Evolutionary conservation across 495 filamentous ascomycete species (phyloP).

Genomic region (Chlorociboria aeruginascens): DNA sequence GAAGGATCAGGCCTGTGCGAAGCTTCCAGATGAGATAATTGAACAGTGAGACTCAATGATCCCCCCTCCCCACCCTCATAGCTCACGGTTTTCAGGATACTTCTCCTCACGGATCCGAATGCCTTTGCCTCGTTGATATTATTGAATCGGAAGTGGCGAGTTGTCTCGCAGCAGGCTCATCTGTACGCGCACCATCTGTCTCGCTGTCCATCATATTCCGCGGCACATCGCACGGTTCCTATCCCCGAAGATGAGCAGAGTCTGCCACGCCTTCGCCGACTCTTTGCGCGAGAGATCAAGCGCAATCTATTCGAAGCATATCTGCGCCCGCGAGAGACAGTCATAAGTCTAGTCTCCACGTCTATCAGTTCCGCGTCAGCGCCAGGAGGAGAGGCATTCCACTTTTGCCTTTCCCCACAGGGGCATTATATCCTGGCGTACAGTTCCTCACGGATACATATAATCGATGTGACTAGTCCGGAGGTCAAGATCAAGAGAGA

Average conservation of each 20-base stretch:
- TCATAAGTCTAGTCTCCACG: constrained; percentile 68
- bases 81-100: constrained; percentile 42
- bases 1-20: constrained; percentile 18
- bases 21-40: constrained; percentile 30
- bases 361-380: constrained; percentile 72
- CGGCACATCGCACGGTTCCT: constrained; percentile 34
- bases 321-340: constrained; percentile 53
- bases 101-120: constrained; percentile 61
- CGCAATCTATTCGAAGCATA: constrained; percentile 74
- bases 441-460: constrained; percentile 76
- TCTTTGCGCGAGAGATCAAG: constrained; percentile 61
- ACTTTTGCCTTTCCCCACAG: constrained; percentile 65
- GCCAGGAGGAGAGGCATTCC: constrained; percentile 75
- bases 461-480: constrained; percentile 51
- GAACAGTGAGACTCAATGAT: constrained; percentile 25
- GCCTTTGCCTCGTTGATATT: constrained; percentile 73
- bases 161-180: constrained; percentile 53
- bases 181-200: constrained; percentile 71
- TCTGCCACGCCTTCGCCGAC: constrained; percentile 46
- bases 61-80: not conserved
- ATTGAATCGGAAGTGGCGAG: constrained; percentile 69
- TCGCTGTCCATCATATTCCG: constrained; percentile 54
- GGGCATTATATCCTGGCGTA: constrained; percentile 66
- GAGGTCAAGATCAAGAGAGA: constrained; percentile 56
- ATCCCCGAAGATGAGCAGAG: constrained; percentile 35